Conservation (phyloP, 345 rosid genomes). For the Murraya paniculata region DNA sequence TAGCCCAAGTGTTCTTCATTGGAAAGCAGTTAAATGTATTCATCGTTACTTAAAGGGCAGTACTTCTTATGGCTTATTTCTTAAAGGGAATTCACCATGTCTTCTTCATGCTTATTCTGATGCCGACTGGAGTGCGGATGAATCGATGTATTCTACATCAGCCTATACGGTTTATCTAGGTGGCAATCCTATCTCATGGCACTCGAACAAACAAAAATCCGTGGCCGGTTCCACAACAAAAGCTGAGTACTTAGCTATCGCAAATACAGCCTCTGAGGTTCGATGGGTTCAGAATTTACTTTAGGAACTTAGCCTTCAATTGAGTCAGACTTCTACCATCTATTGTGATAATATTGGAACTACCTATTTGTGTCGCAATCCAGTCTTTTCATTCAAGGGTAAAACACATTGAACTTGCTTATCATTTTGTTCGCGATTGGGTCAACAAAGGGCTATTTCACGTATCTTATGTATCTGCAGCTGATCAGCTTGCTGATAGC, state of each 20-base stretch:
- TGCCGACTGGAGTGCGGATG: too few relatives aligned
- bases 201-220: too few relatives aligned
- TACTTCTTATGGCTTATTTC: too few relatives aligned
- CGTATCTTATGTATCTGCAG: background rate
- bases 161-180: too few relatives aligned
- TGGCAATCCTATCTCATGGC: too few relatives aligned
- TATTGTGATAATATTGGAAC: background rate
- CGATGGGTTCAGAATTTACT: background rate
- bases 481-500: background rate
- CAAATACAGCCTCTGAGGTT: background rate
- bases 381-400: background rate
- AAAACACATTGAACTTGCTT: constrained; percentile 8
- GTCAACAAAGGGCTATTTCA: background rate
- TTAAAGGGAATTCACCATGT: too few relatives aligned
- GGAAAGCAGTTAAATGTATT: background rate
- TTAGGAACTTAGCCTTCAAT: background rate
- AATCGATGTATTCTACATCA: too few relatives aligned
- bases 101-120: too few relatives aligned
- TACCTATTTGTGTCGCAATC: background rate
- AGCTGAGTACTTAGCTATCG: too few relatives aligned
- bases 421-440: background rate
- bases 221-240: too few relatives aligned
- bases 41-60: too few relatives aligned
- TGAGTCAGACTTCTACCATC: background rate
- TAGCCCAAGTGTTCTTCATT: background rate